phyloP scores from a whole-genome alignment of 2,329 filamentous ascomycete genomes.

The Phyllosticta citribraziliensis region DNA sequence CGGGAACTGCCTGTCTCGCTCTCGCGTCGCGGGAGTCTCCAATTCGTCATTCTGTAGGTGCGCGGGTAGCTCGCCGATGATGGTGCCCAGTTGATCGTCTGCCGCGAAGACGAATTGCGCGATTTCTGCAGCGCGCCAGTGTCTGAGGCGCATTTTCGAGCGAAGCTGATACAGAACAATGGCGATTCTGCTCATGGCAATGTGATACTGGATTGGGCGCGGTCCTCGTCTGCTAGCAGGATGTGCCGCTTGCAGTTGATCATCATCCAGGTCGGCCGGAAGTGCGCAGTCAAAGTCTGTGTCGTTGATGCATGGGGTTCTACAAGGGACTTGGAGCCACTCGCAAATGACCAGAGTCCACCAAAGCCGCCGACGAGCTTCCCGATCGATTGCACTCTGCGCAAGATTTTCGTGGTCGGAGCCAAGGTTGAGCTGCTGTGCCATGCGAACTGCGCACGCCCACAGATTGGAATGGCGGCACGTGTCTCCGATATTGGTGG shows the following conservation, averaged over 20 bases:
- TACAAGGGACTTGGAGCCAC: conserved; percentile 11
- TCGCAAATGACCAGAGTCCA: conserved; percentile 14
- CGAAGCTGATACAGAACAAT: conserved; percentile 11
- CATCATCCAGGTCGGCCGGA: conserved; percentile 11
- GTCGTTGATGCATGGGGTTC: conserved; percentile 13
- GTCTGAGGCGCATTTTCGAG: conserved; percentile 11
- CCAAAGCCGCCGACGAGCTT: conserved; percentile 13
- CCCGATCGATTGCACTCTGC: conserved; percentile 10
- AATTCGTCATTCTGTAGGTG: conserved; percentile 12
- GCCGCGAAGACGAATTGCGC: conserved; percentile 12
- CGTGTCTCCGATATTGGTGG: conserved; percentile 12
- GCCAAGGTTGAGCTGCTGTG: conserved; percentile 12
- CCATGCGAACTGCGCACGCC: conserved; percentile 12
- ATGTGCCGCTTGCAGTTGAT: conserved; percentile 7
- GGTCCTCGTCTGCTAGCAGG: not conserved
- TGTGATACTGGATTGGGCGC: conserved; percentile 13
- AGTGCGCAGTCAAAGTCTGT: conserved; percentile 12
- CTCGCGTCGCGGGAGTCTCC: not conserved
- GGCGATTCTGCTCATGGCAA: conserved; percentile 12
- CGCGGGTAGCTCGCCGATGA: conserved; percentile 11
- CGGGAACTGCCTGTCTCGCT: conserved; percentile 4
- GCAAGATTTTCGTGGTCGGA: conserved; percentile 5
- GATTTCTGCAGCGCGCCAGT: conserved; percentile 11
- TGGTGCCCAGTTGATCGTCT: conserved; percentile 12
- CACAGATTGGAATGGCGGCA: conserved; percentile 13